phyloP scores from a whole-genome alignment of 495 filamentous ascomycete genomes.

The Penicillium malachiteum region DNA sequence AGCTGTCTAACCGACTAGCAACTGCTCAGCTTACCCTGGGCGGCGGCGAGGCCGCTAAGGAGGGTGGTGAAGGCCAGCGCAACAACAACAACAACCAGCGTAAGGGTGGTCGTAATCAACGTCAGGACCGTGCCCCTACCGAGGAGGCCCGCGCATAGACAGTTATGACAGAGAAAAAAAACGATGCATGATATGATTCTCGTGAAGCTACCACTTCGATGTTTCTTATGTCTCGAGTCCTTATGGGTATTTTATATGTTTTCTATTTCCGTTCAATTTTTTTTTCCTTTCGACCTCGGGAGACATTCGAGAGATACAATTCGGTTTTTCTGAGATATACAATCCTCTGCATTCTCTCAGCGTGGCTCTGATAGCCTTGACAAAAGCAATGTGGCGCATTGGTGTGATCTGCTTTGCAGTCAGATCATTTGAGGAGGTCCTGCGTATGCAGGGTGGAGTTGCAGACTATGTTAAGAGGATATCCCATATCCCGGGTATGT shows the following conservation, averaged over 20 bases:
- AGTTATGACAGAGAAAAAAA: slow-evolving; percentile 12
- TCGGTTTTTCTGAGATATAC: slow-evolving; percentile 5
- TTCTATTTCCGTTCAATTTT: slow-evolving; percentile 15
- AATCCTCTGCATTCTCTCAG: slow-evolving; percentile 13
- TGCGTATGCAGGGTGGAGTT: slow-evolving; percentile 4
- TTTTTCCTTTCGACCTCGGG: slow-evolving; percentile 8
- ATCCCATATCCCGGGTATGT: slow-evolving; percentile 9
- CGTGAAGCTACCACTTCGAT: slow-evolving; percentile 16
- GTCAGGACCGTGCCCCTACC: slow-evolving; percentile 32
- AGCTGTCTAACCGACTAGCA: slow-evolving; percentile 89
- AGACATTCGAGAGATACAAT: slow-evolving; percentile 9
- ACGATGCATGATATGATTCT: slow-evolving; percentile 30
- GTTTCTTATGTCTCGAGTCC: slow-evolving; percentile 24
- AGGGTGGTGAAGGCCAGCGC: slow-evolving; percentile 33
- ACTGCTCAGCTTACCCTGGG: slow-evolving; percentile 74
- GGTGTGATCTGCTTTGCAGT: slow-evolving; percentile 39
- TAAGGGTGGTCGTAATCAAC: slow-evolving; percentile 50
- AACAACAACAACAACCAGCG: slow-evolving; percentile 37
- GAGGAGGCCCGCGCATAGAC: slow-evolving; percentile 47
- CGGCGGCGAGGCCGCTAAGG: slow-evolving; percentile 43
- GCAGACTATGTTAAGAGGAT: slow-evolving; percentile 16
- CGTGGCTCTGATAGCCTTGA: neutral
- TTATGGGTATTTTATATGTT: slow-evolving; percentile 13
- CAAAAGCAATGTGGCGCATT: slow-evolving; percentile 34
- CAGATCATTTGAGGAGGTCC: slow-evolving; percentile 11